Evolutionary conservation across 768 basidiomycete genomes (phyloP), one percentile per base, ranked within the genome.

Genomic region (Mrakia frigida): DNA sequence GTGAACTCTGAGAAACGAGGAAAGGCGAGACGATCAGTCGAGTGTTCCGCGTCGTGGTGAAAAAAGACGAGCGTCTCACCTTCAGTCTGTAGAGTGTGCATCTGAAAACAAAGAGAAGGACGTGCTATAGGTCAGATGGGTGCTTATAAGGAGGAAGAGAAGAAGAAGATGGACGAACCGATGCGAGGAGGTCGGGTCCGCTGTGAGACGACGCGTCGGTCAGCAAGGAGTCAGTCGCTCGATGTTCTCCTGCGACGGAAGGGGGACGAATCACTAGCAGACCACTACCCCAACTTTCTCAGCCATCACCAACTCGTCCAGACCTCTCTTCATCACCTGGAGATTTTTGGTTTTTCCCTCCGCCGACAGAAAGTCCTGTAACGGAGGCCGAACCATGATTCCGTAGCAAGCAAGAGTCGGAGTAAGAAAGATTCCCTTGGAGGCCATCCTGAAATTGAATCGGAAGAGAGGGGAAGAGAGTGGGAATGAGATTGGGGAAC

Each of bases 11-110:
- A 79, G n/a, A 23, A 28, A 21, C 23, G 61, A 31, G 43, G 16
- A 14, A 14, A 14, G 43, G 10, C n/a, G n/a, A n/a, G n/a, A n/a
- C n/a, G n/a, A n/a, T n/a, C n/a, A n/a, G n/a, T n/a, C n/a, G n/a
- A n/a, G n/a, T n/a, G n/a, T n/a, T n/a, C n/a, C n/a, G n/a, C n/a
- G n/a, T n/a, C n/a, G n/a, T n/a, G n/a, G n/a, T 43, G 11, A 14
- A 43, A 14, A 2, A 13, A 43, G 43, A 43, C 16, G 43, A 43
- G 43, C n/a, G n/a, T n/a, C 43, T 43, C 43, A 43, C 43, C 43
- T 43, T 77, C 80, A 0, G 83, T 91, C 85, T 74, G 91, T 86
- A 80, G 88, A 86, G 83, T 90, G 86, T 70, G 91, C 89, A 84
- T 89, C 43, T 43, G 11, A 43, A 14, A 14, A 43, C 11, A 43